phyloP scores from a whole-genome alignment of 1,284 basidiomycete species.

The Marasmius sp. region DNA sequence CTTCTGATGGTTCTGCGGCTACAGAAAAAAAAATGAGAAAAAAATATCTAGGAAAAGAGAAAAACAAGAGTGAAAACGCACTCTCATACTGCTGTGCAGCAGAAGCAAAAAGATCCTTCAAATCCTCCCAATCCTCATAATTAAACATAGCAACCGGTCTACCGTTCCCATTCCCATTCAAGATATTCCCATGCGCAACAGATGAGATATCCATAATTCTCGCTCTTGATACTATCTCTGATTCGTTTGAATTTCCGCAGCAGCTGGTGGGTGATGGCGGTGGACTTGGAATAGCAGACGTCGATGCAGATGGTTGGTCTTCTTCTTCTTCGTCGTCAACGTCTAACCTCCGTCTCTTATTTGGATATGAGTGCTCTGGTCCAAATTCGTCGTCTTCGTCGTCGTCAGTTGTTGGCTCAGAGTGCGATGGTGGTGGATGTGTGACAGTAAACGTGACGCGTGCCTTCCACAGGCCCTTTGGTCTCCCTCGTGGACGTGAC shows the following conservation, averaged over 20 bases:
- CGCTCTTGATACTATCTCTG: conserved; percentile 17
- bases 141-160: conserved; percentile 26
- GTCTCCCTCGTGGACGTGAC: conserved; percentile 15
- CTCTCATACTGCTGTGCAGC: conserved; percentile 60
- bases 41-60: conserved; percentile 4
- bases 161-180: conserved; percentile 16
- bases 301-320: conserved; percentile 13
- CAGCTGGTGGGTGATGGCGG: not conserved
- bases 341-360: conserved; percentile 14
- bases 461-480: conserved; percentile 52
- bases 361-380: too few relatives aligned
- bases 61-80: conserved; percentile 30
- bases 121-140: conserved; percentile 61
- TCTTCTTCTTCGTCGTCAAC: conserved; percentile 33
- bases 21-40: conserved; percentile 1
- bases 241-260: not conserved
- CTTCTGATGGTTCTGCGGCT: conserved; percentile 48
- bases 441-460: conserved; percentile 30
- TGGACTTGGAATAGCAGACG: conserved; percentile 30
- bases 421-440: conserved; percentile 21
- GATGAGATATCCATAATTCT: conserved; percentile 42
- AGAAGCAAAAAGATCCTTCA: conserved; percentile 59
- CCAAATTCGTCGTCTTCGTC: conserved; percentile 16
- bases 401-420: conserved; percentile 22
- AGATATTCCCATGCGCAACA: conserved; percentile 23